Conservation (phyloP, 495 filamentous ascomycete species). For the Penicillium arizonense region DNA sequence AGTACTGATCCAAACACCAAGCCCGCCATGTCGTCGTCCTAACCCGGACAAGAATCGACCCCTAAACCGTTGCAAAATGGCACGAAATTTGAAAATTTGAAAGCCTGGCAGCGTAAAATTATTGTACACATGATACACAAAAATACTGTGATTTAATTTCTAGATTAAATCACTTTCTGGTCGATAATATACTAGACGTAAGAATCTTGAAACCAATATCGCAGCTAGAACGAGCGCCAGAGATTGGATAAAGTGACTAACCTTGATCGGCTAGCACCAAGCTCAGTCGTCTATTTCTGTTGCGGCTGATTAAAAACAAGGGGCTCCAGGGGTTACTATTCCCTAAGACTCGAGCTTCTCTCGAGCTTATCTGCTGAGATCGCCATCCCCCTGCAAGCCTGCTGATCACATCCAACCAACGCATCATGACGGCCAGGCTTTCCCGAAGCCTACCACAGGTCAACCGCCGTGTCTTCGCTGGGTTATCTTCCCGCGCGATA, state of each 20-base stretch:
- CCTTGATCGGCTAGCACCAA: background rate
- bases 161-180: too few relatives aligned
- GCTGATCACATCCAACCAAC: background rate
- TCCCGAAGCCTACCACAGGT: slow-evolving; percentile 7
- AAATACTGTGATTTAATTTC: too few relatives aligned
- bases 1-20: too few relatives aligned
- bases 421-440: slow-evolving; percentile 5
- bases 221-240: too few relatives aligned
- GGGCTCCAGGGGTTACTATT: background rate
- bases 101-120: too few relatives aligned
- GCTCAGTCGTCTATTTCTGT: background rate
- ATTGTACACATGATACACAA: too few relatives aligned
- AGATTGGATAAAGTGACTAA: background rate
- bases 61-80: too few relatives aligned
- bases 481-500: background rate
- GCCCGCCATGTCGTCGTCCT: too few relatives aligned
- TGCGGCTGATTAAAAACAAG: background rate
- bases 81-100: too few relatives aligned
- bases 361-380: slow-evolving; percentile 3
- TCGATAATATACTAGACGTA: background rate
- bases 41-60: too few relatives aligned
- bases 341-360: background rate
- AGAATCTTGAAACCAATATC: background rate
- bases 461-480: slow-evolving; percentile 2
- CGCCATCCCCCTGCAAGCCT: background rate